Conservation (phyloP, 2,329 filamentous ascomycete genomes). For the Arachnopeziza araneosa region DNA sequence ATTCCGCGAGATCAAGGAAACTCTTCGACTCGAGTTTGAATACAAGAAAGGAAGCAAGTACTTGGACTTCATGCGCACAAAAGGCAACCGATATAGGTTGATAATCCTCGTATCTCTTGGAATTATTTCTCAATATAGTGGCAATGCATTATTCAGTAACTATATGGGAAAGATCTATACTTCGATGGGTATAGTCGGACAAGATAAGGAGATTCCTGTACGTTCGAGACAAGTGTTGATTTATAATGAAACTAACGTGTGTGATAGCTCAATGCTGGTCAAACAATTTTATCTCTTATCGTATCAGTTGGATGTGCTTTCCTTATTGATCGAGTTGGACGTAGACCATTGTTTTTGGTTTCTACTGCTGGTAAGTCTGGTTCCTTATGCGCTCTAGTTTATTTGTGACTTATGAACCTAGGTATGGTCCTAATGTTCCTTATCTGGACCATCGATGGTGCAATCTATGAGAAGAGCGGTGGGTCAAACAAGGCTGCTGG, state of each 20-base stretch:
- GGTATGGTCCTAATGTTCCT: conserved; percentile 41
- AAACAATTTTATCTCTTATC: conserved; percentile 39
- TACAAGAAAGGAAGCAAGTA: conserved; percentile 48
- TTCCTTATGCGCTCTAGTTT: neutral
- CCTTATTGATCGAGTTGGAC: conserved; percentile 49
- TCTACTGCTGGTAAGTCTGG: conserved; percentile 11
- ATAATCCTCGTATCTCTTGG: conserved; percentile 57
- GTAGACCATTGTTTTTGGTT: conserved; percentile 49
- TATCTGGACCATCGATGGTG: conserved; percentile 44
- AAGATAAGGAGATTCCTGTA: conserved; percentile 36
- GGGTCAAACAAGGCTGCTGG: conserved; percentile 32
- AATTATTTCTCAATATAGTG: conserved; percentile 63
- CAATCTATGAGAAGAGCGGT: conserved; percentile 38
- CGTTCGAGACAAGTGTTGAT: conserved; percentile 33
- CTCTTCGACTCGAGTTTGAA: conserved; percentile 26
- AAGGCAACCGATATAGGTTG: conserved; percentile 59
- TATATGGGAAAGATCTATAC: conserved; percentile 59
- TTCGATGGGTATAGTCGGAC: conserved; percentile 50
- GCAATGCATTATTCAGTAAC: conserved; percentile 62
- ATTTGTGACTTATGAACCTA: neutral
- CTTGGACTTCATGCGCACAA: conserved; percentile 44
- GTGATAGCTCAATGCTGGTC: conserved; percentile 30
- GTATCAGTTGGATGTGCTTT: conserved; percentile 51
- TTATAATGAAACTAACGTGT: neutral
- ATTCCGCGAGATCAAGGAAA: conserved; percentile 27